phyloP scores from a whole-genome alignment of 2,329 filamentous ascomycete species.

The Curvularia spicifera region DNA sequence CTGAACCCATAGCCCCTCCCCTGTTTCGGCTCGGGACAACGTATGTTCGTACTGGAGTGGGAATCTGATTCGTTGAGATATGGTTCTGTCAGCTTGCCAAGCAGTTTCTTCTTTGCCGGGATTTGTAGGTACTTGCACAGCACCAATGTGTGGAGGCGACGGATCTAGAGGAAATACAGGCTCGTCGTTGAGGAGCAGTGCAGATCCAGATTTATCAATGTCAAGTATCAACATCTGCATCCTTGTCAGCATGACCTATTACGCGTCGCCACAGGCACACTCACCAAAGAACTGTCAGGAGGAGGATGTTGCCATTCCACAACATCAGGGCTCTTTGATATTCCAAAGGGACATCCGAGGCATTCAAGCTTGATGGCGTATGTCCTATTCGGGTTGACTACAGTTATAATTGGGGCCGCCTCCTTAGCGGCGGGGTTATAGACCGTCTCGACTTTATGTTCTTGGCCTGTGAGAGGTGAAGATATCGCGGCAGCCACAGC shows the following conservation, averaged over 20 bases:
- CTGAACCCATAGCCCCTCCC: constrained; percentile 31
- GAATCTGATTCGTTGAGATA: constrained; percentile 21
- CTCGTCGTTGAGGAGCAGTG: constrained; percentile 33
- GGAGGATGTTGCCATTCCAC: constrained; percentile 27
- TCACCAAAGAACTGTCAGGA: constrained; percentile 35
- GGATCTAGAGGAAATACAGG: constrained; percentile 31
- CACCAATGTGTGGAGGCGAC: constrained; percentile 31
- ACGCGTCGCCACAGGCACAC: neutral
- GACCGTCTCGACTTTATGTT: neutral
- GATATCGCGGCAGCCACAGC: constrained; percentile 16
- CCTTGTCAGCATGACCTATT: neutral
- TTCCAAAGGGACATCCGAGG: constrained; percentile 34
- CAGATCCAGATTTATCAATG: constrained; percentile 15
- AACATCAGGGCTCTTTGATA: constrained; percentile 12
- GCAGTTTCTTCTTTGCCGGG: constrained; percentile 20
- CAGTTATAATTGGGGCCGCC: constrained; percentile 24
- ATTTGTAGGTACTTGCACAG: constrained; percentile 32
- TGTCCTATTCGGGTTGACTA: constrained; percentile 28
- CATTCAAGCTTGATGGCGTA: constrained; percentile 42
- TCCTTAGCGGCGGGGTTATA: constrained; percentile 1
- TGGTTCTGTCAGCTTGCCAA: constrained; percentile 18
- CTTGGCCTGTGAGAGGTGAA: constrained; percentile 4
- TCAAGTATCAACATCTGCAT: constrained; percentile 35
- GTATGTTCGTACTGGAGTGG: constrained; percentile 38
- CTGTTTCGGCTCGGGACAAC: constrained; percentile 22